Evolutionary conservation across 192 early-diverging fungal species (phyloP), one percentile per base, ranked within the genome.

Genomic region (Coemansia erecta): DNA sequence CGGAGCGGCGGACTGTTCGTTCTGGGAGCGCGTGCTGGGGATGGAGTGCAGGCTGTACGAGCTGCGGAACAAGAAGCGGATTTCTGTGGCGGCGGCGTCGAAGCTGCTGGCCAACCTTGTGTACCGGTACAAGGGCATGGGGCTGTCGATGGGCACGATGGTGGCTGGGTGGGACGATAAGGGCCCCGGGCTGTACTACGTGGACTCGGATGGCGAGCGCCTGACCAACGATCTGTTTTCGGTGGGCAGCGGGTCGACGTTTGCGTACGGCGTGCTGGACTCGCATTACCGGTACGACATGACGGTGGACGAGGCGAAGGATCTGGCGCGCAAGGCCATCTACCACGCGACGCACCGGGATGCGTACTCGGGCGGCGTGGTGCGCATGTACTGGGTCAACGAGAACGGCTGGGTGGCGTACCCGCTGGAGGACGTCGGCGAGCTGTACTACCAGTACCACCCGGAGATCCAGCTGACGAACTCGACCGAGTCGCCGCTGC

Each of bases 91-190:
- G 17, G 97, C 94, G 1, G 97, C 97, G 9, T 97, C 94, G 33
- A 99, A 99, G 78, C 73, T 99, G 44, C 72, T 99, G 53, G 85
- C 87, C 54, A 99, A 99, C 82, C 92, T 97, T 87, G 94, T 99
- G 8, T 94, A 93, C 67, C 74, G 88, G 48, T 99, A 98, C 86
- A 99, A 97, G 71, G 94, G 97, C 60, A 97, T 97, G 92, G 97
- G 94, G 11, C 72, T 99, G 60, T 97, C 94, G 19, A 99, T 99
- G 97, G 97, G 97, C 28, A 98, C 95, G 21, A 99, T 99, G 97
- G 84, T 99, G 39, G 88, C 90, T 48, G 97, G 97, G 53, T 99
- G 95, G 95, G 95, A 99, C 61, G 79, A 90, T 83, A 73, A 60
- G 45, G 97, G 94, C 3, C 95, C 95, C 3, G 88, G 85, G 44